Percentiles rank a stretch among this genome's conserved stretches.
Evolutionary conservation across 2,329 filamentous ascomycete species (phyloP).

Genomic region (Epichloe coenophiala): DNA sequence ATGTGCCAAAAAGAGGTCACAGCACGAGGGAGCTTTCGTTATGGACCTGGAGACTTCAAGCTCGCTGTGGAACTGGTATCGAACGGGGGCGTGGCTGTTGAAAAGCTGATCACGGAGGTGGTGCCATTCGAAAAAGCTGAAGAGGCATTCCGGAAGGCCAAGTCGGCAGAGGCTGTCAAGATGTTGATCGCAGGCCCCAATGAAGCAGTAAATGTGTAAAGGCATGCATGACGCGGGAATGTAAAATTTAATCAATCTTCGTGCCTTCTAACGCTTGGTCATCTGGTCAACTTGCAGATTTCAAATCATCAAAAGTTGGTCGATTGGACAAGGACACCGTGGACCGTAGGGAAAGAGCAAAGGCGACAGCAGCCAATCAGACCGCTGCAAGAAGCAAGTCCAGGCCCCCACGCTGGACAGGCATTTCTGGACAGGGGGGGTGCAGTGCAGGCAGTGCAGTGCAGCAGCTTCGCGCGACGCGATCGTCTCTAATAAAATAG

Average conservation of each 20-base stretch:
- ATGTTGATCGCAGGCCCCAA: slow-evolving; percentile 53
- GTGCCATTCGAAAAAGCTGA: slow-evolving; percentile 75
- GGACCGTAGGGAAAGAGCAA: too few relatives aligned
- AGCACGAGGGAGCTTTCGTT: slow-evolving; percentile 77
- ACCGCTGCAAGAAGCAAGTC: too few relatives aligned
- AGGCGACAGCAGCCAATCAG: too few relatives aligned
- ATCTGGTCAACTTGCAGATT: too few relatives aligned
- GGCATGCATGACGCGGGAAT: too few relatives aligned
- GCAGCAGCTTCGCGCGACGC: neutral
- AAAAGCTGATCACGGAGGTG: slow-evolving; percentile 63
- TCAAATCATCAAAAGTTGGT: too few relatives aligned
- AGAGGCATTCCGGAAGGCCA: slow-evolving; percentile 74
- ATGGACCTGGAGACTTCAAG: slow-evolving; percentile 75
- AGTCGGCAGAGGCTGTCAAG: slow-evolving; percentile 66
- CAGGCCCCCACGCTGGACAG: too few relatives aligned
- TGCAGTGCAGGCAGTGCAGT: neutral
- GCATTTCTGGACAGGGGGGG: neutral
- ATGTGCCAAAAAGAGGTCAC: slow-evolving; percentile 83
- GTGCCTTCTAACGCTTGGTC: too few relatives aligned
- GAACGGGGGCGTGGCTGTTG: slow-evolving; percentile 60
- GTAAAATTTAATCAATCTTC: too few relatives aligned
- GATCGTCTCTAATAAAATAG: neutral
- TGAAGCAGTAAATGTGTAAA: slow-evolving; percentile 16
- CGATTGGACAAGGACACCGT: too few relatives aligned
- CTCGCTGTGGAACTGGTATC: slow-evolving; percentile 67